These are phyloP conservation scores for Raffaelea albimanens DNA, from an alignment of 2,329 filamentous ascomycete species.

Conservation along the genomic window DNA sequence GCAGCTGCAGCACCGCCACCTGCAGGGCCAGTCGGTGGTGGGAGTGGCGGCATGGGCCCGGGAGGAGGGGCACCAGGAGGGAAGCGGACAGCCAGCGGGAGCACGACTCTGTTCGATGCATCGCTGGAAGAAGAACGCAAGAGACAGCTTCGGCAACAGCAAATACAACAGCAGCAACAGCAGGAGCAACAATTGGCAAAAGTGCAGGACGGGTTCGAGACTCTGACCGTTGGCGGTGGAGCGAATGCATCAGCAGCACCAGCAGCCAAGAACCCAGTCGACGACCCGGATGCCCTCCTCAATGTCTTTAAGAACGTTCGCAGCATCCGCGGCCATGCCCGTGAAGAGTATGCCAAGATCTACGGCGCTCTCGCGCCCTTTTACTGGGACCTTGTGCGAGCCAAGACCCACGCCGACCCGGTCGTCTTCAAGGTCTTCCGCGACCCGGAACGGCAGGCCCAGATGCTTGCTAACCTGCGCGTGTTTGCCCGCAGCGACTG, in stretches of 20 bases:
- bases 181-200: conserved; percentile 7
- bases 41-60: background rate
- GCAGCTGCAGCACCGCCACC: conserved; percentile 25
- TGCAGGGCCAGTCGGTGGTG: conserved; percentile 5
- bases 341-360: conserved; percentile 83
- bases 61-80: conserved; percentile 11
- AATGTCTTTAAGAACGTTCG: conserved; percentile 59
- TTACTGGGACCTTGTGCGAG: conserved; percentile 70
- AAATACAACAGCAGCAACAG: conserved; percentile 33
- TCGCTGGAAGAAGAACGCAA: conserved; percentile 52
- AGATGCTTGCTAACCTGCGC: conserved; percentile 74
- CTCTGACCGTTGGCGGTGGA: conserved; percentile 45
- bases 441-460: conserved; percentile 82
- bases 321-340: conserved; percentile 75
- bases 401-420: conserved; percentile 67
- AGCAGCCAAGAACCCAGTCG: conserved; percentile 32
- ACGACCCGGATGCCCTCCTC: conserved; percentile 57
- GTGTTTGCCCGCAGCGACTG: conserved; percentile 75
- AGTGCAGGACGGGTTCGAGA: conserved; percentile 65
- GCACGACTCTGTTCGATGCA: conserved; percentile 66
- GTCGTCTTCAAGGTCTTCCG: conserved; percentile 78
- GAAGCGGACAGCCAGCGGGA: conserved; percentile 15
- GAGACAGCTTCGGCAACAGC: conserved; percentile 27
- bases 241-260: conserved; percentile 14
- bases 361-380: conserved; percentile 84